Evolutionary conservation across 2,329 filamentous ascomycete species (phyloP).

Genomic region (Phaeosphaeriaceae sp.): DNA sequence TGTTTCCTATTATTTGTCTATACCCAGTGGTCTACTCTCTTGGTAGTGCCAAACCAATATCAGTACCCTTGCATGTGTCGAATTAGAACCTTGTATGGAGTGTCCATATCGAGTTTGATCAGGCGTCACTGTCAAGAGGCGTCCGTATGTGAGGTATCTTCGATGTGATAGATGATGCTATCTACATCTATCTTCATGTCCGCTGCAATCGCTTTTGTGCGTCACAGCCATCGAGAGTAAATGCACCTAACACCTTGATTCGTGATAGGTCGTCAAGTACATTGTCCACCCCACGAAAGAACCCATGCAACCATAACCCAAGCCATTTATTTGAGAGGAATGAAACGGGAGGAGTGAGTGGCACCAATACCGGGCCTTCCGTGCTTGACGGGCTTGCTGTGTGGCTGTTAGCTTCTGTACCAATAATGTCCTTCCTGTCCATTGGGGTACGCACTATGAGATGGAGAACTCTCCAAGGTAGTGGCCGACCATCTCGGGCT

Average conservation of each 20-base stretch:
- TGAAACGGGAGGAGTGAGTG: constrained; percentile 99
- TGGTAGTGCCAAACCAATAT: constrained; percentile 4
- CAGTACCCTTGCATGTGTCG: background rate
- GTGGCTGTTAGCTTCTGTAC: constrained; percentile 50
- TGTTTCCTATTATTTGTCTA: constrained; percentile 14
- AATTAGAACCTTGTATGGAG: background rate
- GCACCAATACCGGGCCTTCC: constrained; percentile 99
- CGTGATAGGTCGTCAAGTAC: constrained; percentile 51
- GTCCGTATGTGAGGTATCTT: constrained; percentile 36
- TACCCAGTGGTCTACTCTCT: constrained; percentile 20
- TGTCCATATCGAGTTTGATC: no score
- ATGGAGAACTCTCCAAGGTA: constrained; percentile 99
- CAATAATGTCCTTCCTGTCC: no score
- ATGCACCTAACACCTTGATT: constrained; percentile 51
- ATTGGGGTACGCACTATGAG: constrained; percentile 83
- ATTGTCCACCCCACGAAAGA: constrained; percentile 46
- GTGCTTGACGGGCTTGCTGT: constrained; percentile 99
- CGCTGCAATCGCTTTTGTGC: constrained; percentile 37
- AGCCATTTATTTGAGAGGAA: constrained; percentile 90
- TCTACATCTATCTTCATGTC: constrained; percentile 42
- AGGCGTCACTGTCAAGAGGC: background rate
- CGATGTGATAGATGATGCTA: constrained; percentile 39
- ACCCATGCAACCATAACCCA: constrained; percentile 52
- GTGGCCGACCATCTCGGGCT: constrained; percentile 99
- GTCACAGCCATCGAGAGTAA: constrained; percentile 42